phyloP scores from a whole-genome alignment of 2,329 filamentous ascomycete genomes.

The Tolypocladium paradoxum region DNA sequence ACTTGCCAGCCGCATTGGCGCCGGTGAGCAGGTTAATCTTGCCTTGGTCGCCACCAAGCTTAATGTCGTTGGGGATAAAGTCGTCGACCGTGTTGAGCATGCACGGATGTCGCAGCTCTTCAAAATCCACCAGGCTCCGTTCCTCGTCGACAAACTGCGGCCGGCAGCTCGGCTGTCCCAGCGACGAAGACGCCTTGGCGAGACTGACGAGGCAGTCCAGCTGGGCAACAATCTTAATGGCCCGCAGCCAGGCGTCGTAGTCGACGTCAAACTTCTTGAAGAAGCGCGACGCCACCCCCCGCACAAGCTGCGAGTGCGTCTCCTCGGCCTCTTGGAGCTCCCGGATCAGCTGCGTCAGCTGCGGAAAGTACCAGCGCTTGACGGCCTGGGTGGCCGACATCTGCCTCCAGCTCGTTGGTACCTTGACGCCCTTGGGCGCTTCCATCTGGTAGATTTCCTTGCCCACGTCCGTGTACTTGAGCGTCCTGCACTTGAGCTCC shows the following conservation, averaged over 20 bases:
- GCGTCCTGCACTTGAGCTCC: slow-evolving; percentile 61
- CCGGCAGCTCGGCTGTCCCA: slow-evolving; percentile 81
- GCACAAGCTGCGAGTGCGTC: slow-evolving; percentile 81
- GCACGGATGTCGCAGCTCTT: slow-evolving; percentile 88
- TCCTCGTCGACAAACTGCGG: slow-evolving; percentile 80
- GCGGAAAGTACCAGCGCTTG: slow-evolving; percentile 87
- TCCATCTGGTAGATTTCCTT: slow-evolving; percentile 98
- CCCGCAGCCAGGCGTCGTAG: slow-evolving; percentile 74
- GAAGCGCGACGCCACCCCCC: slow-evolving; percentile 74
- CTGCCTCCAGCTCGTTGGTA: slow-evolving; percentile 84
- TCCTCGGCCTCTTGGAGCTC: slow-evolving; percentile 90
- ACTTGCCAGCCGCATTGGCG: slow-evolving; percentile 95
- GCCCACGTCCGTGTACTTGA: slow-evolving; percentile 75
- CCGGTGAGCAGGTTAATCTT: slow-evolving; percentile 91
- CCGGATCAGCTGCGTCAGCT: slow-evolving; percentile 72
- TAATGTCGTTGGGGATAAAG: slow-evolving; percentile 93
- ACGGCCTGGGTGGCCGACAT: slow-evolving; percentile 89
- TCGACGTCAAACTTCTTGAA: slow-evolving; percentile 81
- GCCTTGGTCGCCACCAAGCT: slow-evolving; percentile 66
- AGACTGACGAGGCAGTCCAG: slow-evolving; percentile 92
- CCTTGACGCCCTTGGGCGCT: slow-evolving; percentile 71
- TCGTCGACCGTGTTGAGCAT: slow-evolving; percentile 82
- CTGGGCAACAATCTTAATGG: slow-evolving; percentile 83
- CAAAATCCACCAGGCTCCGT: slow-evolving; percentile 80
- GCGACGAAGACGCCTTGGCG: slow-evolving; percentile 72